Evolutionary conservation across 148 eudicot genomes (phyloP).

Genomic region (Camellia granthamiana): DNA sequence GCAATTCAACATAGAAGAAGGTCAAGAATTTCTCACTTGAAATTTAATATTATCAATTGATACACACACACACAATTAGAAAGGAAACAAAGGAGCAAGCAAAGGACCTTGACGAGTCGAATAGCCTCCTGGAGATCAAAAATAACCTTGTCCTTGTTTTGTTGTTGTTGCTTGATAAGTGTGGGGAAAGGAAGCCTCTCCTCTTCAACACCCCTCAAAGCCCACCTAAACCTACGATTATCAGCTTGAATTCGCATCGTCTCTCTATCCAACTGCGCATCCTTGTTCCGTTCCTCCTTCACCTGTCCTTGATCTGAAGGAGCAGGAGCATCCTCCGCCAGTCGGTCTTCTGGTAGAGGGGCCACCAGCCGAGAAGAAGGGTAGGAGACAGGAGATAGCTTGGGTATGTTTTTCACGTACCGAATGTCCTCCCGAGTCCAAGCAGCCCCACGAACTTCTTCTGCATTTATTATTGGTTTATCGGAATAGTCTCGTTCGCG

Average conservation of each 20-base stretch:
- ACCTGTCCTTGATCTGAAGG: background rate
- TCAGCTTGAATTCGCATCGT: constrained; percentile 38
- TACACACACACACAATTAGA: too few species aligned
- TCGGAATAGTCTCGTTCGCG: background rate
- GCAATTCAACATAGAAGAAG: background rate
- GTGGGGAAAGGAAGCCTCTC: constrained; percentile 63
- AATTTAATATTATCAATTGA: background rate
- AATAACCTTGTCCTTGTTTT: constrained; percentile 44
- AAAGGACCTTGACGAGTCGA: constrained; percentile 65
- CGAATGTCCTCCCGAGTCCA: constrained; percentile 70
- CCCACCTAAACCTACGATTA: constrained; percentile 25
- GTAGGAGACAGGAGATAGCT: constrained; percentile 41
- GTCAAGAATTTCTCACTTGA: background rate
- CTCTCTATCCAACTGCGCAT: constrained; percentile 38
- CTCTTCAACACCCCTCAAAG: constrained; percentile 25
- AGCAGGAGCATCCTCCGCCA: background rate
- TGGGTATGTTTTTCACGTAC: constrained; percentile 52
- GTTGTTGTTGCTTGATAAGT: constrained; percentile 56
- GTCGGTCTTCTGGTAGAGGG: constrained; percentile 69
- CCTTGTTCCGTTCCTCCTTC: background rate
- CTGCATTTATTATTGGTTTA: background rate
- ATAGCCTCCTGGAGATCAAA: constrained; percentile 84
- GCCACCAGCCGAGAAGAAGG: constrained; percentile 49
- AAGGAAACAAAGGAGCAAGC: background rate
- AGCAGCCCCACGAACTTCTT: background rate